Percentiles rank a stretch among this genome's conserved stretches.
Evolutionary conservation across 371 early-diverging fungal species (phyloP).

Genomic region (Circinella minor): DNA sequence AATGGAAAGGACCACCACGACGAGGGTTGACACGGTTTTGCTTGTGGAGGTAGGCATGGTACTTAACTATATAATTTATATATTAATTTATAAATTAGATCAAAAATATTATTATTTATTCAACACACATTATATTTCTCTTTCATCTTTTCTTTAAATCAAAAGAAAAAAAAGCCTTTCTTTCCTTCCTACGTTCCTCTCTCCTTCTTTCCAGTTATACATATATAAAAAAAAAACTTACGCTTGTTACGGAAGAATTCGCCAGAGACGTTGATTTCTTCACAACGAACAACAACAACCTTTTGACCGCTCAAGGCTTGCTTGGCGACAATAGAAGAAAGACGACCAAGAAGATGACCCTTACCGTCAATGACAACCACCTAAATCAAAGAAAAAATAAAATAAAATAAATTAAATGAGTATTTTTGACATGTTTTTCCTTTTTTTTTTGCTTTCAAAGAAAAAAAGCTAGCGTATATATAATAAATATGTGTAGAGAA

Average conservation of each 20-base stretch:
- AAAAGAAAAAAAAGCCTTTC: no score
- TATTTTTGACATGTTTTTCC: background rate
- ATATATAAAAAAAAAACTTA: conserved; percentile 48
- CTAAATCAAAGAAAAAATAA: conserved; percentile 48
- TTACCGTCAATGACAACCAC: conserved; percentile 99
- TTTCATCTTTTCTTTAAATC: background rate
- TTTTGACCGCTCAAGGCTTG: conserved; percentile 96
- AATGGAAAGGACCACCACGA: conserved; percentile 97
- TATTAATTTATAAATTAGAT: background rate
- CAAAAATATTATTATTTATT: background rate
- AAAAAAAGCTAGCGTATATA: no score
- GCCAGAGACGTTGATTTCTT: conserved; percentile 97
- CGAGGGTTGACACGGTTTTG: conserved; percentile 98
- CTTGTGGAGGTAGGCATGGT: conserved; percentile 97
- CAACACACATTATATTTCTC: no score
- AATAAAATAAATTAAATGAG: background rate
- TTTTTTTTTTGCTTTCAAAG: background rate
- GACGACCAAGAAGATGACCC: conserved; percentile 98
- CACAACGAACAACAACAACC: conserved; percentile 97
- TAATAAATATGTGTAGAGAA: no score
- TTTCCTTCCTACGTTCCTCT: no score
- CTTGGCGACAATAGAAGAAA: conserved; percentile 98
- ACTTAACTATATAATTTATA: conserved; percentile 71
- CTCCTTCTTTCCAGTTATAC: background rate
- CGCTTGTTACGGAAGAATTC: conserved; percentile 98